phyloP scores from a whole-genome alignment of 495 filamentous ascomycete species.

The Haplographium delicatum region DNA sequence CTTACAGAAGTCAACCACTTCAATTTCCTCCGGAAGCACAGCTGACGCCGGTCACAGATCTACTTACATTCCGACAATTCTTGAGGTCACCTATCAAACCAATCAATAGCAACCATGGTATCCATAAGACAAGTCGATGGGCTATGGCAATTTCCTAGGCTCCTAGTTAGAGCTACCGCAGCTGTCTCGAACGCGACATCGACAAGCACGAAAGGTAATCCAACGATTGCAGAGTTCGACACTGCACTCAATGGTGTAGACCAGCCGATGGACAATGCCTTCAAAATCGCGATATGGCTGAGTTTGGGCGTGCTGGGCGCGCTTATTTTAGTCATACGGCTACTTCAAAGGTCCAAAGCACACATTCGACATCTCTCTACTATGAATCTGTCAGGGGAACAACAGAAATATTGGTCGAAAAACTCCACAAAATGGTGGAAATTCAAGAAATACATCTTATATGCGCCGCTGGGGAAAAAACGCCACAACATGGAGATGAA shows the following conservation, averaged over 20 bases:
- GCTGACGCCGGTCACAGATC: too few relatives aligned
- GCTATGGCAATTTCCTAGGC: not conserved
- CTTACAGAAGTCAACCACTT: too few relatives aligned
- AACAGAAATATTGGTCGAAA: constrained; percentile 44
- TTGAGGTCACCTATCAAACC: too few relatives aligned
- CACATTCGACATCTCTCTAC: constrained; percentile 43
- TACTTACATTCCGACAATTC: too few relatives aligned
- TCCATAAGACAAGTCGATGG: not conserved
- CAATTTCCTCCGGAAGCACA: too few relatives aligned
- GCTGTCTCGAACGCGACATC: not conserved
- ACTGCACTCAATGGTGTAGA: constrained; percentile 48
- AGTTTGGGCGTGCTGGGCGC: constrained; percentile 42
- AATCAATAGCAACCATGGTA: constrained; percentile 2
- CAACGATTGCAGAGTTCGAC: constrained; percentile 38
- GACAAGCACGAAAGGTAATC: not conserved
- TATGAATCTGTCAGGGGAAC: constrained; percentile 38
- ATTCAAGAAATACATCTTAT: constrained; percentile 74
- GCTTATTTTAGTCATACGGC: constrained; percentile 37
- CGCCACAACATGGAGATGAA: constrained; percentile 85
- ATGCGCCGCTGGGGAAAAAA: constrained; percentile 74
- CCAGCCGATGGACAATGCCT: constrained; percentile 40
- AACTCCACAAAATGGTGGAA: constrained; percentile 43
- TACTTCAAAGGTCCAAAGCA: constrained; percentile 37
- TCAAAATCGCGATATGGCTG: constrained; percentile 44
- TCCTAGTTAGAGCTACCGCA: constrained; percentile 7